Evolutionary conservation across 805 yeast species (phyloP).

Genomic region (Wickerhamomyces rabaulensis): DNA sequence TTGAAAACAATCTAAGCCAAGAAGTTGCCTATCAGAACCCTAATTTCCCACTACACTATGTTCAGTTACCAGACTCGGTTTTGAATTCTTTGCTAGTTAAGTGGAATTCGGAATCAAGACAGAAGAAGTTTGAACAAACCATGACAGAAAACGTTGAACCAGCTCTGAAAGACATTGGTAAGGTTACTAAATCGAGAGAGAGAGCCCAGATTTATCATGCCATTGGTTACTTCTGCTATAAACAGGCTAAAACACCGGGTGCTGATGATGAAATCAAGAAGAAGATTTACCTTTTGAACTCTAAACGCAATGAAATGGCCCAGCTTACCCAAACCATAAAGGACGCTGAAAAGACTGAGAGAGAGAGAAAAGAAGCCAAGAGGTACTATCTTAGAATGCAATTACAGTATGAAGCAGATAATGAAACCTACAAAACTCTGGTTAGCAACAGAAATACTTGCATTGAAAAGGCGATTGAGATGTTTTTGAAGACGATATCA

Average conservation of each 20-base stretch:
- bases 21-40: conserved; percentile 5
- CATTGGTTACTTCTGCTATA: conserved; percentile 71
- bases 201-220: conserved; percentile 47
- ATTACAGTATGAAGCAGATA: conserved; percentile 45
- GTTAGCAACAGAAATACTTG: conserved; percentile 35
- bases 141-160: conserved; percentile 50
- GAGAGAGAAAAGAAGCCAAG: conserved; percentile 48
- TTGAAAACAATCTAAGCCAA: conserved; percentile 28
- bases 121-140: conserved; percentile 57
- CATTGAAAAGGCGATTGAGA: conserved; percentile 49
- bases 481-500: conserved; percentile 52
- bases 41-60: conserved; percentile 2
- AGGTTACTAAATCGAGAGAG: conserved; percentile 20
- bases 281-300: conserved; percentile 33
- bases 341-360: conserved; percentile 33
- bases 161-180: conserved; percentile 12
- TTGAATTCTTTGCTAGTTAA: conserved; percentile 42
- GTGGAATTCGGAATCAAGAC: conserved; percentile 71
- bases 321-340: conserved; percentile 42
- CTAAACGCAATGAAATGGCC: conserved; percentile 41
- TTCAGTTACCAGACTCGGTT: conserved; percentile 20
- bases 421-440: conserved; percentile 37
- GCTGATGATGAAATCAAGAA: conserved; percentile 40
- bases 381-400: conserved; percentile 45
- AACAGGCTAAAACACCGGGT: conserved; percentile 44